phyloP scores from a whole-genome alignment of 805 yeast species.

The Kodamaea hsintzibuensis region DNA sequence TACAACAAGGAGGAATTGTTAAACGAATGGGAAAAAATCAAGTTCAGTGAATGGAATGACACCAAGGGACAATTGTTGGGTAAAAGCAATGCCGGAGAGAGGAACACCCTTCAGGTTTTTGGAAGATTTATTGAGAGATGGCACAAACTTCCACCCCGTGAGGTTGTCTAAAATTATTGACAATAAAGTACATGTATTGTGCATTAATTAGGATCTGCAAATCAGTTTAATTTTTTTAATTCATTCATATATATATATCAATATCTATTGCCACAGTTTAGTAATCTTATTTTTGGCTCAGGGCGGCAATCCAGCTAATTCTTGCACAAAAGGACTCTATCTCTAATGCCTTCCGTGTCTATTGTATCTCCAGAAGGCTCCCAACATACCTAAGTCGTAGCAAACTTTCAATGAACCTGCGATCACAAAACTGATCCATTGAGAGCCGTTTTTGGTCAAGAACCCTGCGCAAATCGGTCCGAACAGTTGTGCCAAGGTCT shows the following conservation, averaged over 20 bases:
- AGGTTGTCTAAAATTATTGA: not conserved
- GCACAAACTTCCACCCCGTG: slow-evolving; percentile 13
- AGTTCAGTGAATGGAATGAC: slow-evolving; percentile 41
- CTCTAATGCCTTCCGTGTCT: slow-evolving; percentile 16
- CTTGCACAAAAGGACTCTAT: too few species aligned
- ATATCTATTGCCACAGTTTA: not conserved
- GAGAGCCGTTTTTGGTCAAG: slow-evolving; percentile 34
- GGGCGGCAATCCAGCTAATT: too few species aligned
- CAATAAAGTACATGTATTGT: not conserved
- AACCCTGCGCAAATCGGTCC: slow-evolving; percentile 47
- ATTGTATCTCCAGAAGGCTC: slow-evolving; percentile 27
- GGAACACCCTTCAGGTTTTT: slow-evolving; percentile 17
- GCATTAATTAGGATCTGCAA: not conserved
- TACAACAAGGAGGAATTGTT: slow-evolving; percentile 24
- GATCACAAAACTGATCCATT: slow-evolving; percentile 44
- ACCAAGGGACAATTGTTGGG: slow-evolving; percentile 23
- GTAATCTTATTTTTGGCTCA: not conserved
- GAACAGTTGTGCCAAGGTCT: slow-evolving; percentile 41
- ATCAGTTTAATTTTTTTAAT: too few species aligned
- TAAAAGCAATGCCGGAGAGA: slow-evolving; percentile 18
- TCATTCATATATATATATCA: too few species aligned
- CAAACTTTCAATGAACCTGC: slow-evolving; percentile 41
- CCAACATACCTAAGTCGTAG: slow-evolving; percentile 43
- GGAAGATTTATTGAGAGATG: slow-evolving; percentile 25
- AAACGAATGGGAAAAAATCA: slow-evolving; percentile 37